phyloP scores from a whole-genome alignment of 345 rosid genomes.

The Chamaenerion angustifolium region DNA sequence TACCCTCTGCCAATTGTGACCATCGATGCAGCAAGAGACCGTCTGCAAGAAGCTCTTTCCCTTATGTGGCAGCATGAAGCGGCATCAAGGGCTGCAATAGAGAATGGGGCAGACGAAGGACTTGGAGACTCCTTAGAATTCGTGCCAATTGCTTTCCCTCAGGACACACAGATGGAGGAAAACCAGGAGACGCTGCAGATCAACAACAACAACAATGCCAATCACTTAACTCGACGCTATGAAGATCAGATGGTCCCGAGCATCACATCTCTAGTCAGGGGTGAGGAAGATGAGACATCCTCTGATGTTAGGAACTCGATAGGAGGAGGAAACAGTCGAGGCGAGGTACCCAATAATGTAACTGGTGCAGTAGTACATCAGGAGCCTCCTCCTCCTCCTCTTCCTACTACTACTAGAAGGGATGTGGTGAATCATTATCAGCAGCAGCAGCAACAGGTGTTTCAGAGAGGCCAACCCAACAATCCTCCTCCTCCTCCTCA shows the following conservation, averaged over 20 bases:
- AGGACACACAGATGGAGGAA: conserved; percentile 60
- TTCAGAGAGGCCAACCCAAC: conserved; percentile 19
- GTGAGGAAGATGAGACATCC: conserved; percentile 63
- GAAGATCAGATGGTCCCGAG: conserved; percentile 99
- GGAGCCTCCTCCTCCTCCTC: conserved; percentile 6
- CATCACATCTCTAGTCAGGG: conserved; percentile 65
- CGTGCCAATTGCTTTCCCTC: conserved; percentile 61
- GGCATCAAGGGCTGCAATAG: conserved; percentile 85
- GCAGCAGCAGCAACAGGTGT: conserved; percentile 3
- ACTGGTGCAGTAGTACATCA: background rate
- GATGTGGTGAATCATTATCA: conserved; percentile 21
- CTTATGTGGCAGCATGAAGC: conserved; percentile 95
- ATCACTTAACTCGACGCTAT: conserved; percentile 28
- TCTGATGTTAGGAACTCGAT: conserved; percentile 31
- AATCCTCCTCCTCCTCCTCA: conserved; percentile 17
- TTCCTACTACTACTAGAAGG: conserved; percentile 15
- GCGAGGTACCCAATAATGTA: conserved; percentile 66
- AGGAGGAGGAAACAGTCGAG: conserved; percentile 40
- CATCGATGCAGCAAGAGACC: conserved; percentile 67
- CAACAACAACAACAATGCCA: conserved; percentile 25
- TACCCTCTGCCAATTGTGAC: conserved; percentile 81
- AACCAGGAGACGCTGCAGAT: conserved; percentile 28
- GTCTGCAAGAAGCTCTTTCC: conserved; percentile 76
- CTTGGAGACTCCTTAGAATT: conserved; percentile 83
- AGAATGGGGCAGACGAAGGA: conserved; percentile 93